Evolutionary conservation across 2,329 filamentous ascomycete species (phyloP).

Genomic region (Aspergillus alliaceus): DNA sequence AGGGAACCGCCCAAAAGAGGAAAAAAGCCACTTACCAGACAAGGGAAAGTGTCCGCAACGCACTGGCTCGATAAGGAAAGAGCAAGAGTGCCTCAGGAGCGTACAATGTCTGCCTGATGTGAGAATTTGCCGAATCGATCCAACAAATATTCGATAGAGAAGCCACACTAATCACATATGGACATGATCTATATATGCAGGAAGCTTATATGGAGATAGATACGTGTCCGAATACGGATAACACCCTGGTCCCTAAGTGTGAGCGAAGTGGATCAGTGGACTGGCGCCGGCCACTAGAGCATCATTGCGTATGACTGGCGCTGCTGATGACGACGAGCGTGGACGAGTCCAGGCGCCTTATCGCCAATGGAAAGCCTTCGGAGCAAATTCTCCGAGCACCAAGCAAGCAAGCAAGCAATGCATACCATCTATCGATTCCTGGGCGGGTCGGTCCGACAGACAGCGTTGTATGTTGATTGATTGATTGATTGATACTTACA

Average conservation of each 20-base stretch:
- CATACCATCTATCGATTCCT: not conserved
- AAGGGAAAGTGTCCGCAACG: constrained; percentile 24
- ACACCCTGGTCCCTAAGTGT: not conserved
- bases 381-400: not conserved
- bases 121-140: not conserved
- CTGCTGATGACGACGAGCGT: constrained; percentile 9
- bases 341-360: not conserved
- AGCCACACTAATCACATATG: not conserved
- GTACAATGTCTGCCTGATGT: constrained; percentile 2
- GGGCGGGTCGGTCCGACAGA: not conserved
- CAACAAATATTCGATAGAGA: not conserved
- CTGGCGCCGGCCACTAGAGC: not conserved
- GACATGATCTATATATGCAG: not conserved
- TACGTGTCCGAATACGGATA: not conserved
- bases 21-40: constrained; percentile 20
- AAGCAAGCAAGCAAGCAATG: not conserved
- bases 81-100: constrained; percentile 14
- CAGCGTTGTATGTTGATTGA: not conserved
- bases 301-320: constrained; percentile 9
- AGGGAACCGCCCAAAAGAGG: constrained; percentile 28
- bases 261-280: not conserved
- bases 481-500: too few relatives aligned
- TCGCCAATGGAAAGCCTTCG: not conserved
- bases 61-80: constrained; percentile 16
- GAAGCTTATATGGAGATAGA: not conserved